Evolutionary conservation across 2,329 filamentous ascomycete species (phyloP), one percentile per base, ranked within the genome.

Genomic region (Pestalotiopsis sp.): DNA sequence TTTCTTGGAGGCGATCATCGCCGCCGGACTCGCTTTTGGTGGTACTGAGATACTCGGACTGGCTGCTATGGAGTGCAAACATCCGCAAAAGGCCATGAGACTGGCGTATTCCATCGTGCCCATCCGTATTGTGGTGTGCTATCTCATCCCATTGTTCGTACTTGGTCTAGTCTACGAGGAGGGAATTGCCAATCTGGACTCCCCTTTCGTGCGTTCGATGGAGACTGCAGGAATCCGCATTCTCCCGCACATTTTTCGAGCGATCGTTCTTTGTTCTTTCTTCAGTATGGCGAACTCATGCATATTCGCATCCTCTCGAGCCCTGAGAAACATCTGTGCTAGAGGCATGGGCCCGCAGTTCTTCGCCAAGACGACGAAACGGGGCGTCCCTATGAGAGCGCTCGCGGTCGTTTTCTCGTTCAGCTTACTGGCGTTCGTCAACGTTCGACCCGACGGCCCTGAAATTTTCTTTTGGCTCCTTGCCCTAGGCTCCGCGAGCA

Each of bases 41-140:
- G 83, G 83, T 25, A 84, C 83, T 2, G 83, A 85, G 68, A 79
- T 84, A 67, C 78, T 84, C 3, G 83, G 83, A 14, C 75, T 85
- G 17, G 80, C 82, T 4, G 83, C 82, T 6, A 80, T 81, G 20
- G 83, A 85, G 70, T 79, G 81, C 68, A 74, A 77, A 14, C 79
- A 79, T 58, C 83, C 81, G 11, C 72, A 72, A 17, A 78, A 75
- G 36, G 75, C 80, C 3, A 79, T 83, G 70, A 77, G 78, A 13
- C 74, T 78, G 13, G 81, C 81, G 4, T 80, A 79, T 68, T 80
- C 78, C 68, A 78, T 83, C 61, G 80, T 83, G 4, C 79, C 80
- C 66, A 77, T 76, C 70, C 80, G 82, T 63, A 81, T 84, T 56
- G 63, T 75, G 23, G 67, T 81, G 61, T 78, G 83, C 65, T 83